A percentile compares a stretch with the other conserved stretches of the same genome.
phyloP scores from a whole-genome alignment of 495 filamentous ascomycete genomes.

The Penicillium paradoxum region DNA sequence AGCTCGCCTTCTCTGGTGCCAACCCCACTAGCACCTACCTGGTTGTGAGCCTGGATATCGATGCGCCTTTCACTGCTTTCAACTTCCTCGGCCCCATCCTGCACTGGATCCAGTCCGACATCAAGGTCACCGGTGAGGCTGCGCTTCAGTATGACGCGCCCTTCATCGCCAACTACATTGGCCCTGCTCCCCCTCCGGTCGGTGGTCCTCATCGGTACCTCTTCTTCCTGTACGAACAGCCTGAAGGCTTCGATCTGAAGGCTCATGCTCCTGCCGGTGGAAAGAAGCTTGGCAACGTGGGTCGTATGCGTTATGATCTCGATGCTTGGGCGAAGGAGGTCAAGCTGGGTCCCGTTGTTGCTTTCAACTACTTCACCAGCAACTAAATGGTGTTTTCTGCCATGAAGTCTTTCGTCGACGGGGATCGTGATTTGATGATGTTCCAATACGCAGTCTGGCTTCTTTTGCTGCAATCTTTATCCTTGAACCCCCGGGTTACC shows the following conservation, averaged over 20 bases:
- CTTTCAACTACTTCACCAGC: slow-evolving; percentile 50
- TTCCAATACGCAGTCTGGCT: background rate
- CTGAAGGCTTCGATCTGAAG: slow-evolving; percentile 39
- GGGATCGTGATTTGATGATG: background rate
- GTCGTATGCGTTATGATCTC: slow-evolving; percentile 48
- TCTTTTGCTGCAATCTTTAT: background rate
- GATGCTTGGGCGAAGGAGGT: slow-evolving; percentile 45
- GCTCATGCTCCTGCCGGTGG: slow-evolving; percentile 41
- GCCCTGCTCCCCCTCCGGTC: slow-evolving; percentile 46
- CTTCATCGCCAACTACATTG: slow-evolving; percentile 44
- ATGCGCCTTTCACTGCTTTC: slow-evolving; percentile 50
- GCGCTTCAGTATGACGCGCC: slow-evolving; percentile 18
- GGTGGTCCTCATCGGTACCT: slow-evolving; percentile 53
- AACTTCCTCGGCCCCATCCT: slow-evolving; percentile 34
- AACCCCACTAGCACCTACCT: slow-evolving; percentile 37
- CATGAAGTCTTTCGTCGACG: background rate
- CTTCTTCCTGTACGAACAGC: slow-evolving; percentile 56
- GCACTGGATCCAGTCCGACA: slow-evolving; percentile 48
- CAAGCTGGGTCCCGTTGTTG: slow-evolving; percentile 44
- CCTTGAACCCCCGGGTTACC: background rate
- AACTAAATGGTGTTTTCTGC: slow-evolving; percentile 18
- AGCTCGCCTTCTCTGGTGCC: slow-evolving; percentile 22
- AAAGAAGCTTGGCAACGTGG: slow-evolving; percentile 33
- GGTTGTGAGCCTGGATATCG: slow-evolving; percentile 45
- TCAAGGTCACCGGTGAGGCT: slow-evolving; percentile 23